Evolutionary conservation across 108 stramenopile genomes (phyloP).

Genomic region (Nitzschia inconspicua): DNA sequence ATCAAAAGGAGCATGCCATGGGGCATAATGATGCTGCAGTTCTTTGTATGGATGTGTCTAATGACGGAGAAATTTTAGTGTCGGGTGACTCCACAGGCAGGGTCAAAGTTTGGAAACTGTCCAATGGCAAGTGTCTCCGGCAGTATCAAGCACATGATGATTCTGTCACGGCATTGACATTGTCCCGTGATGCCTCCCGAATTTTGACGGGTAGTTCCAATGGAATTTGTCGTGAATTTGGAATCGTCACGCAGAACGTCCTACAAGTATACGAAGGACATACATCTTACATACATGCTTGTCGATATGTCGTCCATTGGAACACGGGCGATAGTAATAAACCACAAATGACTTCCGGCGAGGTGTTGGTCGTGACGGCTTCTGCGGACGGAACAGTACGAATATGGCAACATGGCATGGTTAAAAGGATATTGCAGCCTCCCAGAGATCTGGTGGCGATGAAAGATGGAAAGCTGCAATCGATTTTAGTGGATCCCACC

Average conservation of each 20-base stretch:
- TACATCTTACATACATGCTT: conserved; percentile 74
- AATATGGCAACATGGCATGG: conserved; percentile 60
- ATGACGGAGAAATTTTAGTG: conserved; percentile 84
- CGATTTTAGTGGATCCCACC: conserved; percentile 31
- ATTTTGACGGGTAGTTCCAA: conserved; percentile 74
- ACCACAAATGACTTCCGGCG: not conserved
- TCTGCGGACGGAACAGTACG: conserved; percentile 90
- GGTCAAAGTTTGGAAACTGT: conserved; percentile 80
- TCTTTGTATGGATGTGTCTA: conserved; percentile 71
- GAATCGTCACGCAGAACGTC: conserved; percentile 65
- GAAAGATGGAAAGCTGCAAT: conserved; percentile 8
- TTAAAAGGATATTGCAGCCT: conserved; percentile 20
- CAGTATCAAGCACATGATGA: conserved; percentile 62
- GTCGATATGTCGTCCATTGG: conserved; percentile 44
- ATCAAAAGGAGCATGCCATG: conserved; percentile 87
- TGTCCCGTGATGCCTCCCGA: conserved; percentile 61
- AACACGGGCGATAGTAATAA: not conserved
- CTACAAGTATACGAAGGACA: conserved; percentile 90
- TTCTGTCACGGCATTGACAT: conserved; percentile 53
- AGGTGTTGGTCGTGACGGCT: conserved; percentile 68
- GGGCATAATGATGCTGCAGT: conserved; percentile 67
- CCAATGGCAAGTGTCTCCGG: conserved; percentile 74
- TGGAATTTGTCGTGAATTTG: conserved; percentile 68
- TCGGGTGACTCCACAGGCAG: conserved; percentile 70
- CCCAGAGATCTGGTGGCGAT: conserved; percentile 1